Evolutionary conservation across 805 yeast genomes (phyloP), one percentile per base, ranked within the genome.

Genomic region (Candida insectorum): DNA sequence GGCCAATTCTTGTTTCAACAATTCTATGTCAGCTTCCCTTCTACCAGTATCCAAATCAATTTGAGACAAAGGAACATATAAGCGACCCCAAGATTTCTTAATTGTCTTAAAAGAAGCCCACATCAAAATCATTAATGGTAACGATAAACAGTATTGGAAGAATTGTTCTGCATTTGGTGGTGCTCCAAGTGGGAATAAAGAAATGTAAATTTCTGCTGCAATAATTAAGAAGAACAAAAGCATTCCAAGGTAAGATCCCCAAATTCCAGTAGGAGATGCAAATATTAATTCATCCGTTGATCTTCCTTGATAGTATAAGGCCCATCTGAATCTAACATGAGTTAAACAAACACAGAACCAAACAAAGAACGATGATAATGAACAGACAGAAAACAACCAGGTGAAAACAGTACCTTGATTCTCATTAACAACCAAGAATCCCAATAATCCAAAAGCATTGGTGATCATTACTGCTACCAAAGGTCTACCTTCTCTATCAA

Each of bases 61-160:
- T 18, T 64, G 65, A 15, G 40, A 47, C 37, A 64, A 54, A 31
- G 50, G 56, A 39, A 64, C 43, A 49, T 49, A 53, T 19, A 56
- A 41, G 18, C 33, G 29, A 47, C 54, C 38, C 68, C 60, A 61
- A 18, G 56, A 44, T 40, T 50, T 47, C 49, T 36, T 39, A 33
- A 41, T 44, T 30, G 62, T 54, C 45, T 68, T 72, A 56, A 73
- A 73, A 12, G 56, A 58, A 20, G 65, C 28, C 54, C 67, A 71
- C 36, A 75, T 58, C 1, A 65, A 45, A 22, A 77, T 39, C 56
- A 72, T 62, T 22, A 70, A 62, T 12, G 70, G 64, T 26, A 71
- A 57, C 24, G 75, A 72, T 39, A 75, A 51, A 56, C 77, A 76
- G 37, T 68, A 56, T 48, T 75, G 62, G 63, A 77, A 74, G 56